Evolutionary conservation across 1,284 basidiomycete genomes (phyloP), one percentile per base, ranked within the genome.

Genomic region (Cryptococcus sp.): DNA sequence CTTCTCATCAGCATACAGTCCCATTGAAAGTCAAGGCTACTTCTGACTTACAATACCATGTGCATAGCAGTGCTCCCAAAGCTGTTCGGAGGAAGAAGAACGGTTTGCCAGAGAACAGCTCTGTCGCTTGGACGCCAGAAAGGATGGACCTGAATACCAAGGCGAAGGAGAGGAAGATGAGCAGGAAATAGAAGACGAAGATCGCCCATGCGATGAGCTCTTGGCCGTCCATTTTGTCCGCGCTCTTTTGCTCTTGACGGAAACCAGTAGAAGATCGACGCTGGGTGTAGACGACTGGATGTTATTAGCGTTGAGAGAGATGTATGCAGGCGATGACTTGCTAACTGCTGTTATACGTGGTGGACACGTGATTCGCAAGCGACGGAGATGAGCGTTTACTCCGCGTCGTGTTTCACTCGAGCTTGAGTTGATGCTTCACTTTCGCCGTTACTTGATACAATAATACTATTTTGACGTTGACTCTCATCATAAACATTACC

Each of bases 1-100:
- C 5, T 34, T 17, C 16, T 47, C 46, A 53, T 22, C 44, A 22
- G 25, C 20, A 17, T 5, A 7, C 2, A 34, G 11, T 23, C 53
- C n/a, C 1, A n/a, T 38, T 13, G 39, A 40, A n/a, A n/a, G n/a
- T 41, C 17, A 41, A 43, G 19, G 19, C 39, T 19, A 29, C n/a
- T 26, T 7, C 20, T n/a, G 7, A 81, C 85, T 79, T 65, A 87
- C 86, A 86, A 57, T 80, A 84, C 85, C 86, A 87, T n/a, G 85
- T 87, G 64, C 67, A 72, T 11, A 72, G 23, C 3, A 76, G 55
- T 1, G 68, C 72, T 11, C 65, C 73, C 4, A 75, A 6, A n/a
- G 66, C 73, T 6, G 63, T 59, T 1, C 75, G 59, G 17, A 76
- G 52, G 57, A 73, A 77, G 46, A 70, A 61, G 66, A 75, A 75